Evolutionary conservation across 495 filamentous ascomycete species (phyloP), one percentile per base, ranked within the genome.

Genomic region (Venustampulla echinocandica): DNA sequence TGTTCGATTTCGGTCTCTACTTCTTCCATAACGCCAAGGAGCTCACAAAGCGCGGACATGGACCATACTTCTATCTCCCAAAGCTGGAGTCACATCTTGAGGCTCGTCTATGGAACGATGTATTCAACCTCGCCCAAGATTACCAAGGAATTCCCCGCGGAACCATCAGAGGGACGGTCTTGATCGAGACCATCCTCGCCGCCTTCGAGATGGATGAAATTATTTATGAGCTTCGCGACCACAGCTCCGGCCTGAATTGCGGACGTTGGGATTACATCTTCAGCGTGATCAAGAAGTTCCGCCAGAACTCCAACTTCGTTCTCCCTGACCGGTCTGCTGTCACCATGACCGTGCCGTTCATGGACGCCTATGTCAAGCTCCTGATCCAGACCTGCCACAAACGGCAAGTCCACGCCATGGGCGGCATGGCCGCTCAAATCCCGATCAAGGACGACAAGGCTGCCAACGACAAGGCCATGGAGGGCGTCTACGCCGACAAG

Each of bases 141-240:
- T 86, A 80, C 68, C 73, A 95, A 60, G 85, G 83, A 44, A 81
- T 99, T 61, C 80, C 79, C 27, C 79, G 92, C 39, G 93, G 93
- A 20, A 96, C 89, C 20, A 95, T 97, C 68, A 81, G 92, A 56
- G 93, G 79, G 50, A 99, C 92, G 2, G 92, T 99, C 15, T 70
- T 99, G 55, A 96, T 99, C 64, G 92, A 99, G 76, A 99, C 92
- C 46, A 97, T 99, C 67, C 72, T 87, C 19, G 92, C 93, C 23
- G 93, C 89, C n/a, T 99, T 99, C 57, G 93, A 99, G 73, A 99
- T 99, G 92, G 92, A 99, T 49, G 92, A 98, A 82, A 97, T 98
- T 67, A 97, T 99, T 66, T 99, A 95, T 70, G 92, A 99, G 68
- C 82, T 99, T 52, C 86, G 92, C 28, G 90, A 97, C 62, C 92